Evolutionary conservation across 495 filamentous ascomycete species (phyloP), one percentile per base, ranked within the genome.

Genomic region (Trypethelium eluteriae): DNA sequence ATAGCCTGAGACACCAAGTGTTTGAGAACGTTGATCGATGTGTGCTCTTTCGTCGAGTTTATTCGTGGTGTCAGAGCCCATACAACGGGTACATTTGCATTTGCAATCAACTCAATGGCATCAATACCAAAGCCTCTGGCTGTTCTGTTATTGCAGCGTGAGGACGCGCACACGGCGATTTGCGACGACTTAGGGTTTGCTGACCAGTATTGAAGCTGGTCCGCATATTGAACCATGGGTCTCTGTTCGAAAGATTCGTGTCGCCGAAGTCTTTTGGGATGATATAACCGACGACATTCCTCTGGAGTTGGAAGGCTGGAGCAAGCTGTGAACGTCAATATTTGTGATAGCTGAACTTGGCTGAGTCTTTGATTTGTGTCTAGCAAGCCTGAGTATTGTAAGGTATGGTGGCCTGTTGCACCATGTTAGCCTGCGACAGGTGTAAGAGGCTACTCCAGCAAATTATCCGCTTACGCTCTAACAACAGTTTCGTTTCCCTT

Each of bases 21-120:
- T 38, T 63, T 63, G 2, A 63, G 18, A 10, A 63, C 38, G 11
- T 63, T 35, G 11, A 38, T 39, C 10, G 18, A 39, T 38, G 10
- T 35, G 10, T 39, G 25, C 16, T 63, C 62, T n/a, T 18, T 39
- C 35, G 25, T 63, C 25, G 62, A 35, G 0, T 63, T 0, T 46
- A 46, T 46, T 16, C 41, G 41, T 46, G 41, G 41, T 16, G 41
- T 7, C 25, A 63, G 35, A n/a, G 38, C 62, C 62, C 62, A 63
- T 25, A 65, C 39, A 1, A 38, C 46, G 36, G 46, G 63, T 1
- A 65, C 16, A 18, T 18, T 56, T 65, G 16, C 63, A 53, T 6
- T 32, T n/a, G 5, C 32, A 53, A 65, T 65, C 46, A 65, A 32
- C 25, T 65, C 39, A 53, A 65, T 53, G 10, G 38, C 38, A 63